These are phyloP conservation scores for Coemansia sp. DNA, from an alignment of 192 early-diverging fungal species.

Conservation along the genomic window DNA sequence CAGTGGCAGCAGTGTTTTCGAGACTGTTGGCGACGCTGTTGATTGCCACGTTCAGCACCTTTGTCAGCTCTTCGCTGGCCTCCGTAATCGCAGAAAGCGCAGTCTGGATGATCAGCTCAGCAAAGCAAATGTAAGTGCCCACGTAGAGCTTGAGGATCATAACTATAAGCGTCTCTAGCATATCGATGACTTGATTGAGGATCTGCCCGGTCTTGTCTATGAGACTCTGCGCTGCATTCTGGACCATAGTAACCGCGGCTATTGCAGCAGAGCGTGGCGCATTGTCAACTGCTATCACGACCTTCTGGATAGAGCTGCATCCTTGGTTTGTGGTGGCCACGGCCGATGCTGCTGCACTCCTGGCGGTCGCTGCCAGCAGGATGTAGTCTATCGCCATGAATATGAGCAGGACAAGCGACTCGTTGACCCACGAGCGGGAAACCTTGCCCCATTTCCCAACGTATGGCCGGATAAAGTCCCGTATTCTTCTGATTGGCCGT, in stretches of 20 bases:
- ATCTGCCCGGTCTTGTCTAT: conserved; percentile 15
- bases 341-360: conserved; percentile 14
- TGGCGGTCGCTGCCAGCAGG: conserved; percentile 15
- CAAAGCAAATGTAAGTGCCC: conserved; percentile 48
- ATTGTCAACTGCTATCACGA: conserved; percentile 25
- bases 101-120: conserved; percentile 42
- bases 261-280: conserved; percentile 25
- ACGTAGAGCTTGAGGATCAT: conserved; percentile 41
- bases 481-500: not conserved
- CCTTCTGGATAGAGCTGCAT: conserved; percentile 23
- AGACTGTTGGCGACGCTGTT: conserved; percentile 22
- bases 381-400: conserved; percentile 31
- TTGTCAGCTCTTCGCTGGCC: conserved; percentile 28
- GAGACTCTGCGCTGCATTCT: conserved; percentile 11
- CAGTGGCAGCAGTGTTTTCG: conserved; percentile 23
- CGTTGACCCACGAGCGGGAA: conserved; percentile 38
- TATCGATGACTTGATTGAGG: conserved; percentile 22
- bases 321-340: conserved; percentile 1
- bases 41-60: conserved; percentile 29
- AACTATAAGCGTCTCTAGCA: conserved; percentile 30
- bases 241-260: conserved; percentile 20
- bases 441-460: conserved; percentile 37
- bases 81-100: conserved; percentile 26
- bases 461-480: conserved; percentile 21
- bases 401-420: conserved; percentile 34